Evolutionary conservation across 164 flowering plant species (phyloP), one percentile per base, ranked within the genome.

Genomic region (Sedum album): DNA sequence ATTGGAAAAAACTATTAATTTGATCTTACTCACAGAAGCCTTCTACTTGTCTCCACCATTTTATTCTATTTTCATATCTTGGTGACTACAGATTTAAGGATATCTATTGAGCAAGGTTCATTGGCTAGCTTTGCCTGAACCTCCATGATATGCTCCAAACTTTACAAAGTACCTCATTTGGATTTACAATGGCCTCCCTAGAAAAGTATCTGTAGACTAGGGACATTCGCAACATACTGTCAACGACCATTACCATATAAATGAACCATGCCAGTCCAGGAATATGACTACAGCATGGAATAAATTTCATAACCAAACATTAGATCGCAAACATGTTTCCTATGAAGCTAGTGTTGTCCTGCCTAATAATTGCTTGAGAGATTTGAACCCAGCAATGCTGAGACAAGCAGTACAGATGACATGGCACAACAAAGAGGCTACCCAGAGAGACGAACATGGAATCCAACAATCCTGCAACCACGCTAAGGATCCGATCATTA

Each of bases 291-390:
- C 23, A 30, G 6, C 28, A 21, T 14, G 25, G 10, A 28, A 57
- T 26, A 11, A 5, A 57, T 28, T 57, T 57, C 33, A 57, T 14
- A 20, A 28, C 33, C 62, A 57, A 57, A 57, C 62, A 33, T 26
- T 57, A 57, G 28, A 28, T 57, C 20, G 11, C n/a, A 20, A 57
- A 13, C 62, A 57, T 28, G 18, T 30, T 57, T 30, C 33, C 28
- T 57, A 26, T 26, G 62, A 17, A 57, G 18, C 26, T 8, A 57
- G n/a, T 57, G 33, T 4, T 21, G 57, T 28, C 62, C 62, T 26
- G 62, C 62, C 62, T 57, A 57, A 13, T 57, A 57, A 57, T 33
- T 57, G 33, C 33, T 57, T 28, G 62, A 55, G 60, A 18, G 13
- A 57, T 26, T 26, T 20, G 33, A 57, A 57, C 31, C 62, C 33